These are phyloP conservation scores for Meyerozyma smithsonii DNA, from an alignment of 1,139 yeast species.

Conservation along the genomic window DNA sequence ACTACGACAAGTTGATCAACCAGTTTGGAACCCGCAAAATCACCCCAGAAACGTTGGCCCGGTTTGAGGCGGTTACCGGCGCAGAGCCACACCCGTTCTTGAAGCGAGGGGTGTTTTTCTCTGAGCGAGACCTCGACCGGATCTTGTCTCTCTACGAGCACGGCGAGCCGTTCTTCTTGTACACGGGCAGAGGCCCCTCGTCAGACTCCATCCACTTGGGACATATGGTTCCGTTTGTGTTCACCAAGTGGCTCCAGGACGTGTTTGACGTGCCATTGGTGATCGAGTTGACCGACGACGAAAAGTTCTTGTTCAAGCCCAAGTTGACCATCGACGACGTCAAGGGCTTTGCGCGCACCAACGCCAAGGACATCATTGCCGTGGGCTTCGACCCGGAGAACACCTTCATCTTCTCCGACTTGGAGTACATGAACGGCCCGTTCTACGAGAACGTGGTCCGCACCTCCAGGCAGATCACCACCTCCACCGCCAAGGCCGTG, in stretches of 20 bases:
- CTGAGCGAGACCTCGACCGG: constrained; percentile 79
- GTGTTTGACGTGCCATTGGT: constrained; percentile 97
- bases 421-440: constrained; percentile 88
- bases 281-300: constrained; percentile 95
- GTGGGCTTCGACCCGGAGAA: constrained; percentile 93
- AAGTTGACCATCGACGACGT: constrained; percentile 87
- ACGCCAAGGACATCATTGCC: constrained; percentile 90
- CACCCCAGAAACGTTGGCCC: constrained; percentile 61
- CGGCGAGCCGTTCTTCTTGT: constrained; percentile 91
- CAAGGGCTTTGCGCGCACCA: constrained; percentile 68
- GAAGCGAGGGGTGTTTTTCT: constrained; percentile 88
- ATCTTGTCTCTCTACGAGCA: constrained; percentile 88
- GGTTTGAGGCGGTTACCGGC: constrained; percentile 83
- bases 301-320: constrained; percentile 91
- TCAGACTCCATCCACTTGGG: constrained; percentile 95
- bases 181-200: constrained; percentile 98
- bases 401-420: constrained; percentile 91
- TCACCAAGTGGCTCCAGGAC: constrained; percentile 97
- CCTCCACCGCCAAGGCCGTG: constrained; percentile 94
- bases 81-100: constrained; percentile 88
- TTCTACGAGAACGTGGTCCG: constrained; percentile 93
- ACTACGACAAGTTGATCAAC: constrained; percentile 78
- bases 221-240: constrained; percentile 91
- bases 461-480: constrained; percentile 92
- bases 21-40: constrained; percentile 86